Percentiles rank a stretch among this genome's conserved stretches.
Conservation (phyloP, 2,329 filamentous ascomycete genomes). For the Mariannaea sp. region DNA sequence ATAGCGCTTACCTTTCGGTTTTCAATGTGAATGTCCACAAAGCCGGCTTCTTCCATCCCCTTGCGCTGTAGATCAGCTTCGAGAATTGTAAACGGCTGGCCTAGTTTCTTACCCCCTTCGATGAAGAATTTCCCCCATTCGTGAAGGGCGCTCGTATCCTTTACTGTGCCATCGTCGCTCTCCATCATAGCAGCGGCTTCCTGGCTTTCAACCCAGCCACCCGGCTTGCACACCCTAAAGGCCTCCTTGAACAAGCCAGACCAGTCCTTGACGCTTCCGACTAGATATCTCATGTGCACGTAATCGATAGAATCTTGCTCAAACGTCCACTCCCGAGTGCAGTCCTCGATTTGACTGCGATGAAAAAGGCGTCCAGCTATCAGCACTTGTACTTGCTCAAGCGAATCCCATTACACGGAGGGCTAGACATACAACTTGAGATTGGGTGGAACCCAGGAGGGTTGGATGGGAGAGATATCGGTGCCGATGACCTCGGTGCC, state of each 20-base stretch:
- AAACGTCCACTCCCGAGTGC: conserved; percentile 38
- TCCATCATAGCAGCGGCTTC: conserved; percentile 38
- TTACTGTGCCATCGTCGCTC: conserved; percentile 42
- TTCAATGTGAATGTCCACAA: conserved; percentile 23
- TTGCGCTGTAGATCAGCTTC: conserved; percentile 30
- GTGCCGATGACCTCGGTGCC: conserved; percentile 21
- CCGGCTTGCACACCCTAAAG: conserved; percentile 59
- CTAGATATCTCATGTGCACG: conserved; percentile 62
- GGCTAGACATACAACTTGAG: conserved; percentile 15
- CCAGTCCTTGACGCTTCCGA: conserved; percentile 62
- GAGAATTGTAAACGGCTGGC: conserved; percentile 37
- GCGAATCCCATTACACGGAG: neutral
- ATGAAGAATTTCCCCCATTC: conserved; percentile 40
- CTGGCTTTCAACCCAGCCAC: conserved; percentile 50
- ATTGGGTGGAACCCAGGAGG: conserved; percentile 22
- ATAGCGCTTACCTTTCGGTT: neutral
- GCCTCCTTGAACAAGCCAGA: conserved; percentile 56
- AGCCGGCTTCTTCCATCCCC: conserved; percentile 31
- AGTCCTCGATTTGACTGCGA: conserved; percentile 26
- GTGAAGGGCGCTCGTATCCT: conserved; percentile 33
- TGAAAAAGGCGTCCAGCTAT: neutral
- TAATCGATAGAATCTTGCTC: conserved; percentile 55
- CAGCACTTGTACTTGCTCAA: neutral
- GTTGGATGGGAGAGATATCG: conserved; percentile 26
- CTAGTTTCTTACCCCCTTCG: conserved; percentile 37